Percentiles rank a stretch among this genome's conserved stretches.
phyloP scores from a whole-genome alignment of 208 protist genomes.

The Acanthamoeba triangularis region DNA sequence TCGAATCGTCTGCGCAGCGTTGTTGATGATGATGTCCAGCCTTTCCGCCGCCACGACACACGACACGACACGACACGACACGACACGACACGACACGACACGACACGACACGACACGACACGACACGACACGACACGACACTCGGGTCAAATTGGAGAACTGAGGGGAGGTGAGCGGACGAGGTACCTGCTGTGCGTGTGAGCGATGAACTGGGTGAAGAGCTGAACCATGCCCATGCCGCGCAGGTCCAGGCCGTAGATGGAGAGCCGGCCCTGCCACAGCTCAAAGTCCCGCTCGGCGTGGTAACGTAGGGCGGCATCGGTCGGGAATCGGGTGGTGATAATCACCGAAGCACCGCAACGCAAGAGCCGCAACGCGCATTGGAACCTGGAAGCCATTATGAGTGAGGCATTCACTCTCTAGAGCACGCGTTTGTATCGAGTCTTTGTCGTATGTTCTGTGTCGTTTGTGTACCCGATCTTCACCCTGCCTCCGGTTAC shows the following conservation, averaged over 20 bases:
- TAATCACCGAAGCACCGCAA: conserved; percentile 86
- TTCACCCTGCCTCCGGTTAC: conserved; percentile 91
- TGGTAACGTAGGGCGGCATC: conserved; percentile 91
- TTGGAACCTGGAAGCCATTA: neutral
- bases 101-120: too few relatives aligned
- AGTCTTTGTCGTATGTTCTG: too few relatives aligned
- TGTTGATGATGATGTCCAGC: conserved; percentile 93
- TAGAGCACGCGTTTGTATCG: too few relatives aligned
- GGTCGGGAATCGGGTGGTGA: conserved; percentile 89
- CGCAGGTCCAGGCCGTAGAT: conserved; percentile 28
- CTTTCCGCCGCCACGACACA: neutral
- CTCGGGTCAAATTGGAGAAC: too few relatives aligned
- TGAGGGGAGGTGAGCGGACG: neutral
- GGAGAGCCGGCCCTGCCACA: conserved; percentile 95
- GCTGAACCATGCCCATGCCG: neutral
- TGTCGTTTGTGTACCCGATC: neutral
- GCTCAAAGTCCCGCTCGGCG: conserved; percentile 93
- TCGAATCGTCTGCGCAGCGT: conserved; percentile 97
- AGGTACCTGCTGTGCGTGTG: conserved; percentile 23
- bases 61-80: too few relatives aligned
- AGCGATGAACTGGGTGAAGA: neutral
- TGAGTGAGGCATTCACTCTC: neutral
- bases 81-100: too few relatives aligned
- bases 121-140: too few relatives aligned
- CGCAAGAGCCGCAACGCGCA: conserved; percentile 83